Evolutionary conservation across 2,329 filamentous ascomycete genomes (phyloP), one percentile per base, ranked within the genome.

Genomic region (Xylariaceae sp.): DNA sequence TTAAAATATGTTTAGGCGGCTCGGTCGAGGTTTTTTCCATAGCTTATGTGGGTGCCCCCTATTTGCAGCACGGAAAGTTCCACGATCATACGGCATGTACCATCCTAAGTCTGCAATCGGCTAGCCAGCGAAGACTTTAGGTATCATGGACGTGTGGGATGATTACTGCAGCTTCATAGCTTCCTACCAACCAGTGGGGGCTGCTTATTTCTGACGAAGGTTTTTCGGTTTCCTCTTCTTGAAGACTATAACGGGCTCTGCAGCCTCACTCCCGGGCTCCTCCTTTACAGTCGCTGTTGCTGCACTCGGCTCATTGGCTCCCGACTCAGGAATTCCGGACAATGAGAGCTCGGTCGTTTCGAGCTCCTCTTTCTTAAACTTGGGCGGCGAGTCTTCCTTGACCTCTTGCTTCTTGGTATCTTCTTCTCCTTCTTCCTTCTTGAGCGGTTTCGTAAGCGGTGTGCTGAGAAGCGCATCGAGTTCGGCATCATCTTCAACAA

Each of bases 191-290:
- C 47, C 11, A 11, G n/a, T 26, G 12, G 34, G 7, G 29, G 6
- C 2, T 39, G 84, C 47, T 42, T 58, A 85, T 67, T 80, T 85
- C 62, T 84, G 79, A 26, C 83, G 78, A 37, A 84, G 76, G 49
- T 78, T 80, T 74, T 84, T 87, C 11, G 83, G 76, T 66, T 90
- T 92, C 51, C 88, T 76, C 73, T 91, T 91, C 73, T 91, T 92
- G 72, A 92, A 94, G 2, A 90, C 74, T 2, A 90, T 78, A 2
- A 80, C 76, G 8, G 74, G 66, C 2, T 68, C 60, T 7, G 62
- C 65, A 27, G 59, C 40, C 27, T 56, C 60, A 9, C 53, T 41
- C 11, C 62, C 61, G 6, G 64, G 64, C 47, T 74, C 70, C 32
- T 65, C 62, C 50, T 73, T 71, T 4, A 65, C 44, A 48, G 57